These are phyloP conservation scores for Misopates orontium DNA, from an alignment of 257 asterid species.

Conservation along the genomic window DNA sequence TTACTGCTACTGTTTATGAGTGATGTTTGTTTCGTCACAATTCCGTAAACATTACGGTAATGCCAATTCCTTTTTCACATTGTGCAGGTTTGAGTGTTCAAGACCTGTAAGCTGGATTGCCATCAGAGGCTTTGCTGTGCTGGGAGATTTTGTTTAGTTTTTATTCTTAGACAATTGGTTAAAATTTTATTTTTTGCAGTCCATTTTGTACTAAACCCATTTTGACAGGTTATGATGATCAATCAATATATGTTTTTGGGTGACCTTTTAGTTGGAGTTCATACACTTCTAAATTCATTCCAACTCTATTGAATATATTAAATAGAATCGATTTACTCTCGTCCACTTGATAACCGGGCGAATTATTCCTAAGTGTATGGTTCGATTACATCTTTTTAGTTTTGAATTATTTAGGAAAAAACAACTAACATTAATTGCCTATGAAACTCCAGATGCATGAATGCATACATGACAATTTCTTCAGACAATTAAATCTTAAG, in stretches of 20 bases:
- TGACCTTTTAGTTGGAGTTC: no score
- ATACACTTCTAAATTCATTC: no score
- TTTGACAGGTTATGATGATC: not conserved
- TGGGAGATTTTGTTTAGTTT: slow-evolving; percentile 5
- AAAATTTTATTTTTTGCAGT: not conserved
- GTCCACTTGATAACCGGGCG: not conserved
- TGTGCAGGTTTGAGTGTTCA: slow-evolving; percentile 42
- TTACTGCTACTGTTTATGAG: no score
- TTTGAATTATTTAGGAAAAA: not conserved
- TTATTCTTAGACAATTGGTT: not conserved
- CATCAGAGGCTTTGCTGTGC: no score
- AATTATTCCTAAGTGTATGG: not conserved
- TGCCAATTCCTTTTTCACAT: not conserved
- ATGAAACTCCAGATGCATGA: not conserved
- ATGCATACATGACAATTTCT: no score
- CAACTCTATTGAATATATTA: no score
- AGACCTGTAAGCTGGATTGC: slow-evolving; percentile 32
- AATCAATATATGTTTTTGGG: no score
- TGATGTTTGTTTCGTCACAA: not conserved
- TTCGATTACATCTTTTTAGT: not conserved
- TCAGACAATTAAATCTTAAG: no score
- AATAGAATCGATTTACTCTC: no score
- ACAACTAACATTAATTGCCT: not conserved
- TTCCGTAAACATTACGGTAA: not conserved
- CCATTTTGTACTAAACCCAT: slow-evolving; percentile 11